A percentile compares a stretch with the other conserved stretches of the same genome.
phyloP scores from a whole-genome alignment of 345 rosid species.

The Pseudoturritis turrita region DNA sequence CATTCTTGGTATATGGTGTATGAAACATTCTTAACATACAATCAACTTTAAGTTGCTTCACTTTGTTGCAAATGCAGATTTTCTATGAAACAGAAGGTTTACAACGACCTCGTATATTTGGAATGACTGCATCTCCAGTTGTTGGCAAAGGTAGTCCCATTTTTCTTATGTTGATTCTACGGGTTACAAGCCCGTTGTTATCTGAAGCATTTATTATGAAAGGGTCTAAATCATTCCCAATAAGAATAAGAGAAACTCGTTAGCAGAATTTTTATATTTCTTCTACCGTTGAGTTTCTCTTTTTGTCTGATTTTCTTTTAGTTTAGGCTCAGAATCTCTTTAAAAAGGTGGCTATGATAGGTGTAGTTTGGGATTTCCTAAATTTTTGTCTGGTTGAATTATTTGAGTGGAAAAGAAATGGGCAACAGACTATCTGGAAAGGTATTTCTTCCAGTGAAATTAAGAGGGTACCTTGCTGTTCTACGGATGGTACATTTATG shows the following conservation, averaged over 20 bases:
- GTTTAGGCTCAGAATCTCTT: not conserved
- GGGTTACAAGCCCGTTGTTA: slow-evolving; percentile 2
- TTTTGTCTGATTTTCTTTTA: not conserved
- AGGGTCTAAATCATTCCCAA: not conserved
- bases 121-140: slow-evolving; percentile 98
- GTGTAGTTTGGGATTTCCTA: not conserved
- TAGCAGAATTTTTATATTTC: not conserved
- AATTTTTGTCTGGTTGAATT: not conserved
- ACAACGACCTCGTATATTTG: slow-evolving; percentile 79
- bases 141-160: slow-evolving; percentile 73
- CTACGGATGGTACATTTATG: not conserved
- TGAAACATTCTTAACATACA: slow-evolving; percentile 2
- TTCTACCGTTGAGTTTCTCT: not conserved
- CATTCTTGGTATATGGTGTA: slow-evolving; percentile 5
- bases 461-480: not conserved
- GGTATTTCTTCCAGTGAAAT: too few species aligned
- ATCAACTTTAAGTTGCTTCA: slow-evolving; percentile 20
- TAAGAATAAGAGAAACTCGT: not conserved
- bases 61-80: slow-evolving; percentile 43
- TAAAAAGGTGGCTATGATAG: not conserved
- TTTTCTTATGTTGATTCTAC: not conserved
- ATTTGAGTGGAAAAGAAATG: not conserved
- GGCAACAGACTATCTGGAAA: not conserved
- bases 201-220: not conserved
- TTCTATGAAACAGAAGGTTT: slow-evolving; percentile 51